phyloP scores from a whole-genome alignment of 1,139 yeast genomes.

The Blastobotrys petasosporus region DNA sequence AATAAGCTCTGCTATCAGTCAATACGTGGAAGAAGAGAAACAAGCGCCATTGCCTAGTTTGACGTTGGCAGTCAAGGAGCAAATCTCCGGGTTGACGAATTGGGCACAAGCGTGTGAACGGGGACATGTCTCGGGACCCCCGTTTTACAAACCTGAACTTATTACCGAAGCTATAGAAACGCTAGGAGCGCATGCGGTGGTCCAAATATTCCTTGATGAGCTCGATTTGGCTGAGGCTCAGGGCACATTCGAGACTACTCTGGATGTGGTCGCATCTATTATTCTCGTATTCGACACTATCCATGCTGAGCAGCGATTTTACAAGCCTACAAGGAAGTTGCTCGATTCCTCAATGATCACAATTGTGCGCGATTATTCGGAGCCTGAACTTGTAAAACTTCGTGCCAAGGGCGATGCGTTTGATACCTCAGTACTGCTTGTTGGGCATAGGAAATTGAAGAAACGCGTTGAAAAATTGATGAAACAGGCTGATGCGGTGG shows the following conservation, averaged over 20 bases:
- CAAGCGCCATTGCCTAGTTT: not conserved
- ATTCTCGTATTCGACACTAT: constrained; percentile 15
- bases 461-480: constrained; percentile 10
- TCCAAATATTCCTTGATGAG: constrained; percentile 24
- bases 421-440: not conserved
- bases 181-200: constrained; percentile 51
- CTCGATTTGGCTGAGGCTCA: constrained; percentile 25
- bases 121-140: constrained; percentile 24
- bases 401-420: constrained; percentile 1
- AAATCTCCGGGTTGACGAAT: constrained; percentile 20
- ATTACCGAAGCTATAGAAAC: constrained; percentile 43
- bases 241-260: constrained; percentile 21
- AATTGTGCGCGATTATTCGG: constrained; percentile 5
- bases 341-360: constrained; percentile 10
- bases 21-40: constrained; percentile 5
- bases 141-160: constrained; percentile 42
- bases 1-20: constrained; percentile 1
- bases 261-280: constrained; percentile 23
- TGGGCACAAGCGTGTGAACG: constrained; percentile 26
- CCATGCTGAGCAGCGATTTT: constrained; percentile 8
- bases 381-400: constrained; percentile 1
- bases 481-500: constrained; percentile 9
- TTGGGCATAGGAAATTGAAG: constrained; percentile 1
- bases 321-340: constrained; percentile 5
- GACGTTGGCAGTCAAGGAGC: constrained; percentile 21